These are phyloP conservation scores for Epichloe sibirici DNA, from an alignment of 2,329 filamentous ascomycete genomes.

Conservation along the genomic window DNA sequence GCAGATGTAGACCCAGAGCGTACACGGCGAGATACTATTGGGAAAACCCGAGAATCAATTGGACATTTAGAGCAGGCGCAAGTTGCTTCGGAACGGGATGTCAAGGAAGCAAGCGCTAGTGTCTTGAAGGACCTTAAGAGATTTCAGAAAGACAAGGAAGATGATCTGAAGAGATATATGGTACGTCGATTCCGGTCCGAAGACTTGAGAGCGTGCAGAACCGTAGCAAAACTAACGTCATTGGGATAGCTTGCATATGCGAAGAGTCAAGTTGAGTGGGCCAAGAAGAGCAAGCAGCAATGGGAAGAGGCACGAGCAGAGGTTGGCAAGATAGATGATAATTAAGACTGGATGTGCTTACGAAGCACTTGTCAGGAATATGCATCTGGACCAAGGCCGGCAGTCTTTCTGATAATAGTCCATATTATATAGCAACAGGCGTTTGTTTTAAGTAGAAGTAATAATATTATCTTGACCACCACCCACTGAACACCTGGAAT, in stretches of 20 bases:
- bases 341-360: conserved; percentile 17
- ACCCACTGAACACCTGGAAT: not conserved
- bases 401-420: not conserved
- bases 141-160: conserved; percentile 93
- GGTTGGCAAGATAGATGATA: conserved; percentile 73
- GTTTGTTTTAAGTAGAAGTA: not conserved
- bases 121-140: conserved; percentile 82
- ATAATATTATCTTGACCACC: not conserved
- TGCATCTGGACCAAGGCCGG: not conserved
- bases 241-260: conserved; percentile 68
- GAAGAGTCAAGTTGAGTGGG: conserved; percentile 88
- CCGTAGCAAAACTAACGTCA: conserved; percentile 12
- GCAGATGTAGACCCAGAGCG: conserved; percentile 93
- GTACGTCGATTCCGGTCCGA: conserved; percentile 38
- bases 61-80: conserved; percentile 81
- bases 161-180: conserved; percentile 90
- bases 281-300: conserved; percentile 74
- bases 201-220: not conserved
- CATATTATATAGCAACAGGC: not conserved
- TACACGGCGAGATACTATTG: conserved; percentile 83
- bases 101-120: conserved; percentile 81
- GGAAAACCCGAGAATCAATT: conserved; percentile 86
- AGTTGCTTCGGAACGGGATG: conserved; percentile 77
- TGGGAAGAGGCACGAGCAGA: conserved; percentile 87
- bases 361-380: not conserved